Percentiles rank a stretch among this genome's conserved stretches.
phyloP scores from a whole-genome alignment of 139 green algal species.

The Tetradesmus obliquus region DNA sequence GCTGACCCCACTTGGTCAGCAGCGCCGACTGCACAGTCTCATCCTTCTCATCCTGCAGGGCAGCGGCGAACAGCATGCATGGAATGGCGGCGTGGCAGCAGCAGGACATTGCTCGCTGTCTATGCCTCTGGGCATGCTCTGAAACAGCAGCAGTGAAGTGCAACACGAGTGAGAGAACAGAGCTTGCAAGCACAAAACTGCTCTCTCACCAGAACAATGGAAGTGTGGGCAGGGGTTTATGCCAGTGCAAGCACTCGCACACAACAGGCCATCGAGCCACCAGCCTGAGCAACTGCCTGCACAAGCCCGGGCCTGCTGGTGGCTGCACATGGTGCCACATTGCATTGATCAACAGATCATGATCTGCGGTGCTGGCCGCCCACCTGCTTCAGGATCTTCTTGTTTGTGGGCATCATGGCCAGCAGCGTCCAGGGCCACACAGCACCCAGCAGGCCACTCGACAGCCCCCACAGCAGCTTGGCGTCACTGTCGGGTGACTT shows the following conservation, averaged over 20 bases:
- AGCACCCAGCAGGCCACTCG: conserved; percentile 1
- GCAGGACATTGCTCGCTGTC: neutral
- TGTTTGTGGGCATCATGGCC: conserved; percentile 44
- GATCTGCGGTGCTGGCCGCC: neutral
- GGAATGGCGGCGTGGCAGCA: neutral
- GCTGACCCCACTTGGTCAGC: conserved; percentile 19
- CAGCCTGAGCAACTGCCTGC: too few relatives aligned
- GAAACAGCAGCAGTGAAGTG: too few relatives aligned
- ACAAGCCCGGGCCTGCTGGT: too few relatives aligned
- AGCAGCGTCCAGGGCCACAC: conserved; percentile 38
- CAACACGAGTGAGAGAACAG: too few relatives aligned
- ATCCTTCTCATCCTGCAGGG: conserved; percentile 19
- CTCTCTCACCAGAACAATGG: too few relatives aligned
- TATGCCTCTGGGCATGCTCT: too few relatives aligned
- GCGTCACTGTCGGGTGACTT: neutral
- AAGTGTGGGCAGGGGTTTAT: too few relatives aligned
- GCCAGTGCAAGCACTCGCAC: too few relatives aligned
- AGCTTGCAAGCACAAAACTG: too few relatives aligned
- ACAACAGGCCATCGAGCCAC: too few relatives aligned
- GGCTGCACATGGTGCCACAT: too few relatives aligned
- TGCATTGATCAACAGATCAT: too few relatives aligned
- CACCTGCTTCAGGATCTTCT: conserved; percentile 42
- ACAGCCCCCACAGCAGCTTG: conserved; percentile 4
- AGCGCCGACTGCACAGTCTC: neutral
- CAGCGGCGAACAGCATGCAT: neutral